Percentiles rank a stretch among this genome's conserved stretches.
phyloP scores from a whole-genome alignment of 106 monocot species.

The Hemerocallis citrina region DNA sequence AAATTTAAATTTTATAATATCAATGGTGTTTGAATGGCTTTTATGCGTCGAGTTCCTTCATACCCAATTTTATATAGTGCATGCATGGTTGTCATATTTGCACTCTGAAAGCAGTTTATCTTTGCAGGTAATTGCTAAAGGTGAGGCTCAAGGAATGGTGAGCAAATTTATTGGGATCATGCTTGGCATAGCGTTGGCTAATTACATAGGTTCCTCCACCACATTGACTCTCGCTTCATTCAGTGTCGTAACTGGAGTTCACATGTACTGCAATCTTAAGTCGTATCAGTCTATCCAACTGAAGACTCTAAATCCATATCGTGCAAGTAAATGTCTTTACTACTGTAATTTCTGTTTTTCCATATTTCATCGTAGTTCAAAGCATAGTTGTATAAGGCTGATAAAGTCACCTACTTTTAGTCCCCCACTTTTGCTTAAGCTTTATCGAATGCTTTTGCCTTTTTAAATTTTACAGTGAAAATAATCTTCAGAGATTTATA shows the following conservation, averaged over 20 bases:
- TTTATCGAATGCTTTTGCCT: no score
- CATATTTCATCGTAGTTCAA: no score
- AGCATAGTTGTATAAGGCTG: no score
- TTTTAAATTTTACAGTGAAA: no score
- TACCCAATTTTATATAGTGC: background rate
- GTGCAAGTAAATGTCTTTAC: constrained; percentile 68
- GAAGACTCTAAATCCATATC: constrained; percentile 91
- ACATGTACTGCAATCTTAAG: constrained; percentile 97
- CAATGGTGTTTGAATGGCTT: background rate
- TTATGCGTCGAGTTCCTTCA: background rate
- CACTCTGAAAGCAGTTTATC: background rate
- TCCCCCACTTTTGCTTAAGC: no score
- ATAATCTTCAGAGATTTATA: background rate
- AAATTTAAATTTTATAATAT: background rate
- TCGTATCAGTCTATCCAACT: constrained; percentile 98
- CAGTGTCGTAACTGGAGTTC: constrained; percentile 52
- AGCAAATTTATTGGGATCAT: constrained; percentile 94
- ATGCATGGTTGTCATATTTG: background rate
- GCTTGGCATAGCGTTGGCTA: constrained; percentile 85
- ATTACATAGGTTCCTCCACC: constrained; percentile 58
- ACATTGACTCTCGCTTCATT: constrained; percentile 79
- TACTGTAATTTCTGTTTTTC: background rate
- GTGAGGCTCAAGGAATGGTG: constrained; percentile 99
- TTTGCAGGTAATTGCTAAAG: constrained; percentile 89
- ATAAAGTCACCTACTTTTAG: no score